Base-by-base conservation (phyloP, 495 filamentous ascomycete genomes). In the Daldinia bambusicola region DNA sequence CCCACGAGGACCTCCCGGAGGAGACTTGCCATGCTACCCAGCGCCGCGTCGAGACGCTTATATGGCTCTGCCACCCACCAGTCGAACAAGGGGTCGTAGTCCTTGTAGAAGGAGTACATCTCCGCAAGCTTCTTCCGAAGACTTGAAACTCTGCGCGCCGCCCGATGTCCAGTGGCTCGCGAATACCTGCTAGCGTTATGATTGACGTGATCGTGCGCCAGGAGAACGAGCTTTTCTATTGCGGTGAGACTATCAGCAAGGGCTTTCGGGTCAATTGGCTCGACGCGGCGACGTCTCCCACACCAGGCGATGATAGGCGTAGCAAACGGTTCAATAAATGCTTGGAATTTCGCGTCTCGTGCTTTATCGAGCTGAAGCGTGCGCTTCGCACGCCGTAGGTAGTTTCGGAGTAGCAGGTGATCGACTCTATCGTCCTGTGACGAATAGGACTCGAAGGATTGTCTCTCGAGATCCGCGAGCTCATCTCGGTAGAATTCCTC, bases 61-160 rank as follows among this genome's bases (percentile, higher is more conserved):
- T 81, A 83, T 3, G 84, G 83, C 26, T 74, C 63, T 8, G 76
- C 56, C 0, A 83, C 77, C 85, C 85, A 87, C 82, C 83, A 87
- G 41, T 82, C 79, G 56, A 85, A 85, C 48, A 77, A 43, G 10
- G 83, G 84, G 32, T 85, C 80, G 52, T 85, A 85, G 32, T 79
- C 81, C 38, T 77, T 77, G 66, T 81, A 84, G 70, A 87, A 86
- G 3, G 40, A 51, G 61, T 73, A 81, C 68, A 76, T 82, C 51
- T 85, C 80, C 1, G 74, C 67, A 0, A 86, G 66, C 55, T 80
- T 76, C 0, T 14, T 40, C 13, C 77, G 77, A 13, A 86, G 74
- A 26, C 76, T 61, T 4, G 72, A 68, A 0, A 84, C 66, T 0
- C 73, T 76, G 0, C 75, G 77, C 0, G 77, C 74, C 12, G 84